A percentile compares a stretch with the other conserved stretches of the same genome.
These are phyloP conservation scores for Pinus tabuliformis DNA, from an alignment of 75 land plant genomes.

Conservation along the genomic window DNA sequence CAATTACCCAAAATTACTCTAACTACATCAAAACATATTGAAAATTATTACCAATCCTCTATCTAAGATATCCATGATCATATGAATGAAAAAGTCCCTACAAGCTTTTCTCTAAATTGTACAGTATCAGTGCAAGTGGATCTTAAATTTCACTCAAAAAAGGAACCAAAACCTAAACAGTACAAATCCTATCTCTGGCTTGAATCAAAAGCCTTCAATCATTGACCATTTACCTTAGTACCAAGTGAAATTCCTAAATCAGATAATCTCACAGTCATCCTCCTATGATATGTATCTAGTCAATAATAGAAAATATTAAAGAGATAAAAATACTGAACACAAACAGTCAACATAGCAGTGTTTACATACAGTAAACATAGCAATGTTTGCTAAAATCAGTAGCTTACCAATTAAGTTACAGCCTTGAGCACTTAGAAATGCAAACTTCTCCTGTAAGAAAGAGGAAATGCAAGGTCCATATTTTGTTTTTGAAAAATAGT, in stretches of 20 bases:
- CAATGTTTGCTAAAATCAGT: not conserved
- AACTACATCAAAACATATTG: too few relatives aligned
- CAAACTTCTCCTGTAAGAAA: conserved; percentile 69
- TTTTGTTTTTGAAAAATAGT: not conserved
- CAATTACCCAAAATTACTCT: too few relatives aligned
- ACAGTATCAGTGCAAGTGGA: too few relatives aligned
- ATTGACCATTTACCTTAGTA: not conserved
- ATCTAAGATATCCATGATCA: too few relatives aligned
- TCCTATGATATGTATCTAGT: not conserved
- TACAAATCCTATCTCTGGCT: too few relatives aligned
- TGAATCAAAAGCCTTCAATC: too few relatives aligned
- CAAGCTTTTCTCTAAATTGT: too few relatives aligned
- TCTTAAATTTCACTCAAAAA: too few relatives aligned
- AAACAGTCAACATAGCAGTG: not conserved
- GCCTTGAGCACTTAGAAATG: conserved; percentile 60
- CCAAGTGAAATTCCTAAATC: not conserved
- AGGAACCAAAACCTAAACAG: too few relatives aligned
- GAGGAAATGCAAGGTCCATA: conserved; percentile 3
- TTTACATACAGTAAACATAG: not conserved
- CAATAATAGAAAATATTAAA: not conserved
- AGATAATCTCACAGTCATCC: too few relatives aligned
- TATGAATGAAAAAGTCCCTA: too few relatives aligned
- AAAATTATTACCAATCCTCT: too few relatives aligned
- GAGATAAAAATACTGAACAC: not conserved
- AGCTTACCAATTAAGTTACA: conserved; percentile 71